Conservation (phyloP, 805 yeast genomes). For the Sugiyamaella mastotermitis region DNA sequence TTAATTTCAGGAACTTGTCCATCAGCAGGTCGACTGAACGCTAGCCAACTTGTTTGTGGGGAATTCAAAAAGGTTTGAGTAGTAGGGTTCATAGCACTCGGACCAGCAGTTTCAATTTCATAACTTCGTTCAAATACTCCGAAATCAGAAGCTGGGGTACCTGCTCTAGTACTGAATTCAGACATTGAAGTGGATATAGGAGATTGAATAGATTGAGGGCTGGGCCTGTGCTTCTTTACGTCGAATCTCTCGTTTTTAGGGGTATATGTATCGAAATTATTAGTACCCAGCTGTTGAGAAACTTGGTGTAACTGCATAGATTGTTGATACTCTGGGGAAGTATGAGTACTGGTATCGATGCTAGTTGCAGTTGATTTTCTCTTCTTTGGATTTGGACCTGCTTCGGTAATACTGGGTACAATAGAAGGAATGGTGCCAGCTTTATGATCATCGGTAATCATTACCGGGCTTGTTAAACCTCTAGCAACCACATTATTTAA, state of each 20-base stretch:
- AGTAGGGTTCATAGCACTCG: neutral
- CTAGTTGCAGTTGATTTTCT: neutral
- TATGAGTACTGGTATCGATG: neutral
- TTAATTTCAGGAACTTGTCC: conserved; percentile 55
- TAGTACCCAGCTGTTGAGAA: no score
- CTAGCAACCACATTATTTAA: conserved; percentile 63
- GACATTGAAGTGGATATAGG: neutral
- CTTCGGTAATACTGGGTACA: neutral
- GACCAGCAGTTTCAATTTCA: neutral
- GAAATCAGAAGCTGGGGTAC: neutral
- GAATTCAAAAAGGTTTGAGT: conserved; percentile 22
- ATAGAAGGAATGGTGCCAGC: conserved; percentile 23
- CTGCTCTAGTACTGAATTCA: neutral
- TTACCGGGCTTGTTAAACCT: conserved; percentile 63
- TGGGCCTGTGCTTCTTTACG: no score
- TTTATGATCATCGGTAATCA: conserved; percentile 94
- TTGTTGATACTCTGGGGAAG: no score
- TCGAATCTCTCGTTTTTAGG: no score
- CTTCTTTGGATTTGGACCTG: neutral
- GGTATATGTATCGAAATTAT: no score
- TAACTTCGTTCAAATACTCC: neutral
- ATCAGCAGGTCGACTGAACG: conserved; percentile 2
- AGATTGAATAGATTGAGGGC: no score
- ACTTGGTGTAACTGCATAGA: no score
- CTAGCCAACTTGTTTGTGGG: conserved; percentile 1